These are phyloP conservation scores for Ogataea angusta DNA, from an alignment of 805 yeast species.

Conservation along the genomic window DNA sequence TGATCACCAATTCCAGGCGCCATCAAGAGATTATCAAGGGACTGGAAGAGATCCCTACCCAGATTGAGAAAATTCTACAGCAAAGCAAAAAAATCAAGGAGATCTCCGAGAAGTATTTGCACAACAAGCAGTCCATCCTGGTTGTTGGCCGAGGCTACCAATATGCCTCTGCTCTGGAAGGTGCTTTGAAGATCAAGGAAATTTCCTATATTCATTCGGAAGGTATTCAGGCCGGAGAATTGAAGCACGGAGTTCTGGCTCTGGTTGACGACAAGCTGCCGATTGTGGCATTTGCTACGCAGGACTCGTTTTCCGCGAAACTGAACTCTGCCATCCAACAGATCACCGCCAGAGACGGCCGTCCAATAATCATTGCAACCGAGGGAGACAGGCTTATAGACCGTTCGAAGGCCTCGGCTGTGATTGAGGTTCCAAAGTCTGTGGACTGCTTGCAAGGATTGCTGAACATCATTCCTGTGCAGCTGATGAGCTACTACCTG, in stretches of 20 bases:
- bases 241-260: constrained; percentile 97
- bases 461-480: constrained; percentile 90
- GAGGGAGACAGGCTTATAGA: constrained; percentile 67
- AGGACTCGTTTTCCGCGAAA: constrained; percentile 94
- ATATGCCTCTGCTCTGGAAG: constrained; percentile 95
- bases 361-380: constrained; percentile 90
- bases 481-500: constrained; percentile 94
- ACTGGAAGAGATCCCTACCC: constrained; percentile 76
- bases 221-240: constrained; percentile 98
- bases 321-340: constrained; percentile 94
- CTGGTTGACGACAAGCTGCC: constrained; percentile 93
- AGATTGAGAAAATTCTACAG: constrained; percentile 71
- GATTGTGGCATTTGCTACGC: constrained; percentile 91
- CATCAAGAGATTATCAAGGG: constrained; percentile 86
- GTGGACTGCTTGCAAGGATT: constrained; percentile 98
- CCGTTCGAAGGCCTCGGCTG: constrained; percentile 55
- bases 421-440: constrained; percentile 88
- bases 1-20: constrained; percentile 71
- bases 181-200: constrained; percentile 97
- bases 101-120: constrained; percentile 69
- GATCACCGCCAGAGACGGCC: constrained; percentile 95
- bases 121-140: constrained; percentile 80
- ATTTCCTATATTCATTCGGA: constrained; percentile 98
- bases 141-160: constrained; percentile 97
- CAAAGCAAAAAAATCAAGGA: constrained; percentile 72